These are phyloP conservation scores for Blepharisma japonicum DNA, from an alignment of 73 alveolate genomes.

Conservation along the genomic window DNA sequence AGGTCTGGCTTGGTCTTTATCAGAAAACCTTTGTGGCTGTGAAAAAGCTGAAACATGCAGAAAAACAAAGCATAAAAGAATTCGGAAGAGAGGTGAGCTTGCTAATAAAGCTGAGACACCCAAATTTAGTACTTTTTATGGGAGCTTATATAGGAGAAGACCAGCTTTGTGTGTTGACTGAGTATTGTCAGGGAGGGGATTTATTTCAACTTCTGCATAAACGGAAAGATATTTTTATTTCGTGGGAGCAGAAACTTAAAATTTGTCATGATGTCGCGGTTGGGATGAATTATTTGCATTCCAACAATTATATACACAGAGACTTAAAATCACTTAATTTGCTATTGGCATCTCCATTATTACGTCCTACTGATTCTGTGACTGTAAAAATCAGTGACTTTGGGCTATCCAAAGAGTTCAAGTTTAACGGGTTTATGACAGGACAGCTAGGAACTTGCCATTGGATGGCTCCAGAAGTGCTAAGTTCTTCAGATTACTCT, in stretches of 20 bases:
- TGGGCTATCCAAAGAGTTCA: conserved; percentile 73
- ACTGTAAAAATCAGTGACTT: conserved; percentile 81
- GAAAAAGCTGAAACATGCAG: conserved; percentile 56
- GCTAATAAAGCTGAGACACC: conserved; percentile 46
- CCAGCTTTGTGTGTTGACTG: conserved; percentile 60
- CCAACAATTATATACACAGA: conserved; percentile 53
- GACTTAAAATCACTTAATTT: conserved; percentile 71
- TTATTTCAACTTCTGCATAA: conserved; percentile 51
- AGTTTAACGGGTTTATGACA: conserved; percentile 43
- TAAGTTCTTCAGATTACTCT: conserved; percentile 42
- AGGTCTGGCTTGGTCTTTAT: conserved; percentile 76
- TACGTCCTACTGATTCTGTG: conserved; percentile 53
- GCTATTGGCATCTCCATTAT: conserved; percentile 59
- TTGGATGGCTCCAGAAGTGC: conserved; percentile 81
- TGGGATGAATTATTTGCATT: conserved; percentile 67
- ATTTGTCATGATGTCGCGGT: conserved; percentile 53
- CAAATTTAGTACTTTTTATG: conserved; percentile 57
- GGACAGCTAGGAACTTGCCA: conserved; percentile 56
- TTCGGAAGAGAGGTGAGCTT: conserved; percentile 79
- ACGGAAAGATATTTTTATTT: conserved; percentile 38
- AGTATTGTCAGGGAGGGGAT: conserved; percentile 68
- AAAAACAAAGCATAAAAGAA: conserved; percentile 50
- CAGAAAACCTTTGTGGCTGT: conserved; percentile 84
- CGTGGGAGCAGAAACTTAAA: conserved; percentile 53
- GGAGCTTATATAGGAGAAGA: conserved; percentile 59